Evolutionary conservation across 2,329 filamentous ascomycete genomes (phyloP).

Genomic region (Teratosphaeria viscida): DNA sequence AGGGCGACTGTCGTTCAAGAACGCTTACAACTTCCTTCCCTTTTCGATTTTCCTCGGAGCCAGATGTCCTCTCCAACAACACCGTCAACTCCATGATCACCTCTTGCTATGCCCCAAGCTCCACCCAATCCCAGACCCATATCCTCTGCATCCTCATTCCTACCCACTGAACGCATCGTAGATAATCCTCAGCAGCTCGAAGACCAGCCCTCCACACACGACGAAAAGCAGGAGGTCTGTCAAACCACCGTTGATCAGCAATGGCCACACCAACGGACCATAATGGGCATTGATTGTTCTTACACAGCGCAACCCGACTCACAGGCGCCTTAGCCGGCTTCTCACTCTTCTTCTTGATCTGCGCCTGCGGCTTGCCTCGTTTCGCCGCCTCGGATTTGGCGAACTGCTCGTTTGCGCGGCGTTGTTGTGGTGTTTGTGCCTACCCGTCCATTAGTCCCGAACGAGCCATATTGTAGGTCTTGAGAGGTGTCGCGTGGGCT

Average conservation of each 20-base stretch:
- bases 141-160: neutral
- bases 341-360: conserved; percentile 30
- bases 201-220: conserved; percentile 49
- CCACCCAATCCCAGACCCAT: neutral
- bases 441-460: neutral
- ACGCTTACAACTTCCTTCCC: neutral
- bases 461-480: neutral
- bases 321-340: conserved; percentile 37
- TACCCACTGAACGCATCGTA: conserved; percentile 18
- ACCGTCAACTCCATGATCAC: neutral
- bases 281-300: conserved; percentile 12
- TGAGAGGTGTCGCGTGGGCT: neutral
- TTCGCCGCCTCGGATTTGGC: conserved; percentile 60
- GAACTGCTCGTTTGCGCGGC: conserved; percentile 70
- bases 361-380: conserved; percentile 53
- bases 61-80: neutral
- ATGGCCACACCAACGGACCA: too few species aligned
- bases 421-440: conserved; percentile 59
- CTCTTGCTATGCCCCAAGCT: neutral
- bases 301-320: conserved; percentile 50
- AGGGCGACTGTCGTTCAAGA: neutral
- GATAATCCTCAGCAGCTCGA: conserved; percentile 45
- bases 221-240: conserved; percentile 53
- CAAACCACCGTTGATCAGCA: too few species aligned
- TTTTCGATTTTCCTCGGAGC: neutral